Conservation (phyloP, 163 green algal species). For the Picocystis sp. region DNA sequence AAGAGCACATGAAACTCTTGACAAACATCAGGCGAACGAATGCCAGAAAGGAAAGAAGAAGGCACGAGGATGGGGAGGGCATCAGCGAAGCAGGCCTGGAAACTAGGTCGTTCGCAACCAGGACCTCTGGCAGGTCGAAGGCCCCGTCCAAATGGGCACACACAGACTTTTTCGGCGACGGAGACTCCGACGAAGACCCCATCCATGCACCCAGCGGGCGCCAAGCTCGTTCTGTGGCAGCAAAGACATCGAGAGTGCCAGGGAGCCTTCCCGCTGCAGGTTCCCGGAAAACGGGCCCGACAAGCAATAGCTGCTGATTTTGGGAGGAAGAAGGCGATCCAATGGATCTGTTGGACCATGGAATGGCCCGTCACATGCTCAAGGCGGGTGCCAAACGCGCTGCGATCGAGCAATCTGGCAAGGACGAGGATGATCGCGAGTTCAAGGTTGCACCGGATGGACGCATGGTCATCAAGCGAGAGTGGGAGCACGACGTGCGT, state of each 20-base stretch:
- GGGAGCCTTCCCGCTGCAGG: too few relatives aligned
- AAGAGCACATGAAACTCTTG: conserved; percentile 62
- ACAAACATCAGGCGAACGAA: conserved; percentile 57
- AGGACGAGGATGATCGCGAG: conserved; percentile 15
- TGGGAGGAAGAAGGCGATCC: conserved; percentile 28
- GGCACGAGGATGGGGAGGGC: conserved; percentile 12
- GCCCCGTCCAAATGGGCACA: too few relatives aligned
- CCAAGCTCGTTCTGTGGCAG: too few relatives aligned
- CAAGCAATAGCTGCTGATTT: too few relatives aligned
- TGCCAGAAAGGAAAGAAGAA: conserved; percentile 28
- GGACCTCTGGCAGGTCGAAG: too few relatives aligned
- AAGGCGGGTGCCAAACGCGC: conserved; percentile 16
- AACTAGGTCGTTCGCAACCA: too few relatives aligned
- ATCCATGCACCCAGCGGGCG: too few relatives aligned
- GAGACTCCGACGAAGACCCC: too few relatives aligned
- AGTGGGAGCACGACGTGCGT: conserved; percentile 5
- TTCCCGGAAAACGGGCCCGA: too few relatives aligned
- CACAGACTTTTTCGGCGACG: too few relatives aligned
- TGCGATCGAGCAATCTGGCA: neutral
- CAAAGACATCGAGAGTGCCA: too few relatives aligned
- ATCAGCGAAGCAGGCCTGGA: conserved; percentile 21
- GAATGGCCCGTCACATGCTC: conserved; percentile 28
- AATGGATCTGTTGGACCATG: conserved; percentile 62
- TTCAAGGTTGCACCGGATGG: conserved; percentile 34
- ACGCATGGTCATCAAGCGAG: conserved; percentile 46